Percentiles rank a stretch among this genome's conserved stretches.
Conservation (phyloP, 441 rosid species). For the Populus hybrid region DNA sequence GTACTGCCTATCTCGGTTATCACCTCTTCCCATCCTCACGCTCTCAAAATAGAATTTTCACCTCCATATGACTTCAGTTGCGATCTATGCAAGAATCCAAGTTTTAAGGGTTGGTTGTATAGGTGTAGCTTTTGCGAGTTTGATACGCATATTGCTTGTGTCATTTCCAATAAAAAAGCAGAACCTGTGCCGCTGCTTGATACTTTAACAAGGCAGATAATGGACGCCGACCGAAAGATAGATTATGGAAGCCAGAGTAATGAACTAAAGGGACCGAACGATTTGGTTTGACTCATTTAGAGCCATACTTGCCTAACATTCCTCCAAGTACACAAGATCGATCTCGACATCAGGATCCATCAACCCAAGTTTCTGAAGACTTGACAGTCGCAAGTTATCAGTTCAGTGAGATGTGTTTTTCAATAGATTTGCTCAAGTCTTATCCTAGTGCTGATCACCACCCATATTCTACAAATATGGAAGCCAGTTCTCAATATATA, state of each 20-base stretch:
- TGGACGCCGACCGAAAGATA: slow-evolving; percentile 2
- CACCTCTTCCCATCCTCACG: slow-evolving; percentile 39
- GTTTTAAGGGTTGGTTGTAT: slow-evolving; percentile 47
- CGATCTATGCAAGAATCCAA: slow-evolving; percentile 38
- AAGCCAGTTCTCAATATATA: background rate
- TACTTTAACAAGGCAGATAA: no score
- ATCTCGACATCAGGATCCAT: slow-evolving; percentile 8
- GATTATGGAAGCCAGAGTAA: slow-evolving; percentile 18
- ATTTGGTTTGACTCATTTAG: background rate
- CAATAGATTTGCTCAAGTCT: slow-evolving; percentile 47
- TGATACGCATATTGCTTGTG: slow-evolving; percentile 46
- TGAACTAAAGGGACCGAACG: slow-evolving; percentile 21
- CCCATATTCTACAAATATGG: background rate
- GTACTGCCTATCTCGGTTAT: slow-evolving; percentile 38
- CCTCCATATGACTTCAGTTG: slow-evolving; percentile 45
- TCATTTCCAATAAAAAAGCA: slow-evolving; percentile 25
- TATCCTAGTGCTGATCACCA: background rate
- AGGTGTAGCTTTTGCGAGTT: slow-evolving; percentile 51
- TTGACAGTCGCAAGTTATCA: slow-evolving; percentile 39
- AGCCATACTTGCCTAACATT: slow-evolving; percentile 2
- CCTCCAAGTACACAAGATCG: slow-evolving; percentile 1
- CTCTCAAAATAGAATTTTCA: slow-evolving; percentile 43
- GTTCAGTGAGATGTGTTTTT: slow-evolving; percentile 47
- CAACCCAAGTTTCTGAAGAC: slow-evolving; percentile 29
- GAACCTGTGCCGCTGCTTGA: slow-evolving; percentile 10